A percentile compares a stretch with the other conserved stretches of the same genome.
Evolutionary conservation across 495 filamentous ascomycete genomes (phyloP).

Genomic region (Xylaria curta): DNA sequence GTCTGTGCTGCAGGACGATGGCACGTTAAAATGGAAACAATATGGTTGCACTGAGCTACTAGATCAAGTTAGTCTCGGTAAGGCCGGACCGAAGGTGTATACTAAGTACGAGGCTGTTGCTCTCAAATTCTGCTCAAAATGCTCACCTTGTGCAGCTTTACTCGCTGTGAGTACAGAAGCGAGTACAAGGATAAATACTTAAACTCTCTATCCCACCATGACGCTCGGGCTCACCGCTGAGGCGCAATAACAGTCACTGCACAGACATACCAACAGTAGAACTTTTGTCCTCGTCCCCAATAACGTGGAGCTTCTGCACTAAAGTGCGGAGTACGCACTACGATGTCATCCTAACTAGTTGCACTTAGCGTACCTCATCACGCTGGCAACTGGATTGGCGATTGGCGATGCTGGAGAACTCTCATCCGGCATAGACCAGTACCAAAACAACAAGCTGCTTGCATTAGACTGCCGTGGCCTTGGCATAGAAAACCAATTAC

Average conservation of each 20-base stretch:
- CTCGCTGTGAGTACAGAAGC: not conserved
- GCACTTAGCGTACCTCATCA: not conserved
- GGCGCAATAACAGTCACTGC: not conserved
- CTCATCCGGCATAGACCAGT: not conserved
- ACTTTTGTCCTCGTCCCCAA: not conserved
- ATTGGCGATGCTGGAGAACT: not conserved
- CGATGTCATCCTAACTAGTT: not conserved
- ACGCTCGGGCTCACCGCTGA: not conserved
- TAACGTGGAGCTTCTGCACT: not conserved
- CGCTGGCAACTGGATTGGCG: not conserved
- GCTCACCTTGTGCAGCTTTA: not conserved
- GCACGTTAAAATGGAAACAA: not conserved
- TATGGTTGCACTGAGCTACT: not conserved
- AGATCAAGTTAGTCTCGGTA: slow-evolving; percentile 28
- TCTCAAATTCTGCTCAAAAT: too few relatives aligned
- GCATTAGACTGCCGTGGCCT: not conserved
- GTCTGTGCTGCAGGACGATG: not conserved
- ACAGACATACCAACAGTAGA: not conserved
- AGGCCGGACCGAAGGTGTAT: slow-evolving; percentile 14
- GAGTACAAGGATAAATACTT: not conserved
- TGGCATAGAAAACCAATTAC: not conserved
- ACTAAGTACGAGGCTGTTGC: slow-evolving; percentile 4
- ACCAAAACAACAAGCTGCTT: not conserved
- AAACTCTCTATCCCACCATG: not conserved
- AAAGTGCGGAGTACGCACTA: slow-evolving; percentile 7